Percentiles rank a stretch among this genome's conserved stretches.
phyloP scores from a whole-genome alignment of 805 yeast species.

The Pichia thaimueangensis region DNA sequence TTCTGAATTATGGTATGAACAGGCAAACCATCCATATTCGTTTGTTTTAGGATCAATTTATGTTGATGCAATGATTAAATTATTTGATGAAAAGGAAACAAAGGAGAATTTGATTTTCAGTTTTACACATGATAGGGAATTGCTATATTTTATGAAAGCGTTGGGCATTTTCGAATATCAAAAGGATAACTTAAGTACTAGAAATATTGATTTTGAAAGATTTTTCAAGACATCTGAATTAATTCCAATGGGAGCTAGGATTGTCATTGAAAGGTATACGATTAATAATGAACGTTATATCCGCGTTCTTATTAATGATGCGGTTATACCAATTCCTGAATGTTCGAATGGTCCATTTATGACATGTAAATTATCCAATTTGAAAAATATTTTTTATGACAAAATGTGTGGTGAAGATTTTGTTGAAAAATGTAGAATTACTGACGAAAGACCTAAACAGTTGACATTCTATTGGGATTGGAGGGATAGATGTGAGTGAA shows the following conservation, averaged over 20 bases:
- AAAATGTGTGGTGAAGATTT: constrained; percentile 23
- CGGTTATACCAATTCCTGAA: constrained; percentile 43
- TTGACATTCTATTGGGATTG: constrained; percentile 27
- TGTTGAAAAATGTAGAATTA: constrained; percentile 28
- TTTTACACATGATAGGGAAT: constrained; percentile 60
- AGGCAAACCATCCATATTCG: constrained; percentile 52
- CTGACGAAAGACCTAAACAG: constrained; percentile 14
- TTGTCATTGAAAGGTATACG: constrained; percentile 42
- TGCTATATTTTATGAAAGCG: constrained; percentile 56
- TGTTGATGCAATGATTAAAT: constrained; percentile 38
- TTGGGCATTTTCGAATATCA: constrained; percentile 43
- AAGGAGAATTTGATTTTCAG: constrained; percentile 46
- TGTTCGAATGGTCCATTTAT: constrained; percentile 50
- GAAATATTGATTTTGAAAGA: constrained; percentile 38
- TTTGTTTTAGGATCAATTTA: constrained; percentile 57
- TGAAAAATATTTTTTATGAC: not conserved
- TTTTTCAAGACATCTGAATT: constrained; percentile 39
- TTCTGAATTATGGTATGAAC: constrained; percentile 50
- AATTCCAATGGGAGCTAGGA: constrained; percentile 53
- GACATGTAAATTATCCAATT: constrained; percentile 34
- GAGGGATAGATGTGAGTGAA: constrained; percentile 3
- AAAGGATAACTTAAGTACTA: constrained; percentile 31
- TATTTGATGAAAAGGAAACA: constrained; percentile 19
- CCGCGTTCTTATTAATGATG: constrained; percentile 46
- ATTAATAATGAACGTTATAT: constrained; percentile 27